Base-by-base conservation (phyloP, 2,329 filamentous ascomycete genomes). In the Stemphylium vesicarium region DNA sequence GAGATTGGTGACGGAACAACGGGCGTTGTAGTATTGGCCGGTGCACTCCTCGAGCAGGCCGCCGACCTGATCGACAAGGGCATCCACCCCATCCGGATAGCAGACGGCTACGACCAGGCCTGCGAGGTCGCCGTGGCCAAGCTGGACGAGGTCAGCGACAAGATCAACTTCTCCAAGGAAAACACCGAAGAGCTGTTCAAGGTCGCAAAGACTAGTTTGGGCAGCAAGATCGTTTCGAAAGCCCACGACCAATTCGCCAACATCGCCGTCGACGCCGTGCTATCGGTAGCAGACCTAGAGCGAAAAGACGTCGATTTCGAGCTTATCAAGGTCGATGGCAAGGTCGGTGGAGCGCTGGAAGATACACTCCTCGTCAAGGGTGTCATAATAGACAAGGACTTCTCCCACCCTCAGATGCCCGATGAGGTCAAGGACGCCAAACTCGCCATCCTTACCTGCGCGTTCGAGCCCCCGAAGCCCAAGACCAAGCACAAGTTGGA, bases 401-500 rank as follows among this genome's bases (percentile, higher is more conserved):
- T 99, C 78, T 98, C 95, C 32, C 95, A 99, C 78, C 95, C 95
- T 11, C 95, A 99, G 81, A 99, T 99, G 95, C 95, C 95, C 10
- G 91, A 90, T 45, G 92, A 97, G 79, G 94, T 99, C 62, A 85
- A 83, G 69, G 92, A 99, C 78, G 96, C 95, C 73, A 98, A 97
- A 83, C 88, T 99, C 72, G 95, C 95, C 66, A 99, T 99, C 71
- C 82, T 99, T 56, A 99, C 95, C 46, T 99, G 95, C 77, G 92
- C 95, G 4, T 99, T 99, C 75, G 95, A 99, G 81, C 95, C 95
- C 29, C 95, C 95, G 45, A 99, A 99, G 85, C 95, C 95, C 66
- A 99, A 99, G 86, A 99, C 95, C 42, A 99, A 99, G 86, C 95
- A 99, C 81, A 96, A 97, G 83, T 86, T 99, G 59, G 95, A 99